Conservation (phyloP, 2,329 filamentous ascomycete genomes). For the Leptoxyphium fumago region DNA sequence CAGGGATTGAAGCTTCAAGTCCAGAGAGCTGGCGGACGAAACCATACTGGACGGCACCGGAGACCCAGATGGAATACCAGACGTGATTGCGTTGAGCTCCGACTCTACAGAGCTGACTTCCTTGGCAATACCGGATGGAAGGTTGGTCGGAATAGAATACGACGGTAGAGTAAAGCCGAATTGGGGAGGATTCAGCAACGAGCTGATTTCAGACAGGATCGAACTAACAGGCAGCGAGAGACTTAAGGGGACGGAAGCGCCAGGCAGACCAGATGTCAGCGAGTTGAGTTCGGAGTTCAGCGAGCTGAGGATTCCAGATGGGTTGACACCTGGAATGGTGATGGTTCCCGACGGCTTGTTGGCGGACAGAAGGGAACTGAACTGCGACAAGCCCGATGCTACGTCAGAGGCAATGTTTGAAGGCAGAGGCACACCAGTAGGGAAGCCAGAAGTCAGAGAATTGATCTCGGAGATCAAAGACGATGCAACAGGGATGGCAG, state of each 20-base stretch:
- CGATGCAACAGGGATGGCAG: background rate
- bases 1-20: background rate
- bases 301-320: background rate
- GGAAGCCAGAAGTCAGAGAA: background rate
- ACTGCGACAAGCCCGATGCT: background rate
- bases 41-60: background rate
- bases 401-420: background rate
- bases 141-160: too few species aligned
- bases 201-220: background rate
- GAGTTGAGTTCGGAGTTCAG: background rate
- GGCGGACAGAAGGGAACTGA: background rate
- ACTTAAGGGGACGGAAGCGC: background rate
- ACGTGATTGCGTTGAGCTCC: background rate
- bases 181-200: background rate
- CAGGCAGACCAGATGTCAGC: background rate
- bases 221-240: background rate
- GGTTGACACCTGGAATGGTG: background rate
- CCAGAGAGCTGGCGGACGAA: background rate
- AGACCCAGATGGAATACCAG: background rate
- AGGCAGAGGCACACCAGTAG: background rate
- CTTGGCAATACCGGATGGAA: background rate
- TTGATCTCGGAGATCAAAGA: background rate
- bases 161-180: too few species aligned
- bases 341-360: background rate
- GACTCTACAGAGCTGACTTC: background rate